Base-by-base conservation (phyloP, 2,329 filamentous ascomycete species). In the Cladophialophora psammophila region DNA sequence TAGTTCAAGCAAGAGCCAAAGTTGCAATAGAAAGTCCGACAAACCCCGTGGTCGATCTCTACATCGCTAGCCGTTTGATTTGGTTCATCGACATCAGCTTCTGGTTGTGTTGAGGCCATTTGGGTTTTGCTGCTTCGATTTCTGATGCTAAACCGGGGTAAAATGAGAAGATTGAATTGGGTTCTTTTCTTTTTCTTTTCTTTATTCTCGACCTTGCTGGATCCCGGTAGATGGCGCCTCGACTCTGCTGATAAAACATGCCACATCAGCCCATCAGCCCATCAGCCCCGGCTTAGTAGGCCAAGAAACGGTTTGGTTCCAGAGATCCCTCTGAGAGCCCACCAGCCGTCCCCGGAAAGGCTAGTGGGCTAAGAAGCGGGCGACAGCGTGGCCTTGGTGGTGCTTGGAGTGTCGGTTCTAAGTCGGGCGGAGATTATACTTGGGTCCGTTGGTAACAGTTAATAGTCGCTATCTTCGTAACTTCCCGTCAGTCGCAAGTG, bases 11-110 rank as follows among this genome's bases (percentile, higher is more conserved):
- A 13, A 26, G 20, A 26, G 26, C 26, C 2, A 50, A 18, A 50
- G 40, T 9, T 26, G 20, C n/a, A 31, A n/a, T n/a, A 6, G 34
- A 20, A 34, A 4, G 12, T 60, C 3, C 7, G 40, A 60, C 57
- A 20, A 45, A 60, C 57, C 57, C 57, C 57, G n/a, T 34, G 40
- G 34, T 60, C 57, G n/a, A 60, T 7, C 13, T 60, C 57, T 38
- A 60, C 20, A 4, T 60, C 57, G 26, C 48, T 38, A 12, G n/a
- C 26, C 13, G 36, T 18, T 32, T 12, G 40, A 60, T 13, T 20
- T 18, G 9, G 26, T 50, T 20, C 40, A 32, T 34, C 26, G 31
- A 5, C 36, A 20, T 26, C 26, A 31, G 18, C 42, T 9, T 48
- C 18, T 26, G 45, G 18, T 7, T 12, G 8, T 1, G 9, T 50